phyloP scores from a whole-genome alignment of 1,139 yeast genomes.

The Hyphopichia fennica region DNA sequence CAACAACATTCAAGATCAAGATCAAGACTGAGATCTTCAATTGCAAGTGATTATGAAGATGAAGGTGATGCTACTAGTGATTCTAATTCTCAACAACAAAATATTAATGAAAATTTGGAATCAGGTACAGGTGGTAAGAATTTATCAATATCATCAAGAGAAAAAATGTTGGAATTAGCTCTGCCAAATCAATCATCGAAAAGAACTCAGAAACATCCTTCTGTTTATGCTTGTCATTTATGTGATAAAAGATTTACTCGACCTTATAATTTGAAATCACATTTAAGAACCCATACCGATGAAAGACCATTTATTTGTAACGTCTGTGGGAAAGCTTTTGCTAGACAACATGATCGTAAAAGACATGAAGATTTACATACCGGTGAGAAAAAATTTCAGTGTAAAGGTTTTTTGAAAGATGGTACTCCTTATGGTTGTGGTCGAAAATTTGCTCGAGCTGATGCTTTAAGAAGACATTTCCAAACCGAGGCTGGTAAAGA shows the following conservation, averaged over 20 bases:
- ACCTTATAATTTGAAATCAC: slow-evolving; percentile 90
- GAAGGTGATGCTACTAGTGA: slow-evolving; percentile 2
- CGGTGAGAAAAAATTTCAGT: slow-evolving; percentile 86
- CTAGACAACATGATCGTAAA: slow-evolving; percentile 91
- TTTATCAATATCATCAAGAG: slow-evolving; percentile 37
- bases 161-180: slow-evolving; percentile 65
- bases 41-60: slow-evolving; percentile 6
- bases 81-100: slow-evolving; percentile 11
- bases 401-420: slow-evolving; percentile 69
- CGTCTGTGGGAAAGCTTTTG: slow-evolving; percentile 91
- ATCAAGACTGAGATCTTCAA: slow-evolving; percentile 15
- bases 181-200: slow-evolving; percentile 49
- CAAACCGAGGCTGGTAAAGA: slow-evolving; percentile 89
- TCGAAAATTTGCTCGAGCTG: slow-evolving; percentile 90
- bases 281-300: slow-evolving; percentile 88
- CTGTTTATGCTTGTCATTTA: slow-evolving; percentile 76
- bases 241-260: slow-evolving; percentile 89
- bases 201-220: slow-evolving; percentile 72
- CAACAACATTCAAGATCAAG: slow-evolving; percentile 14
- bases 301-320: slow-evolving; percentile 88
- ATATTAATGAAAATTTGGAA: slow-evolving; percentile 13
- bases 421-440: slow-evolving; percentile 88
- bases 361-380: slow-evolving; percentile 92
- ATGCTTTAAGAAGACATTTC: slow-evolving; percentile 91
- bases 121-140: slow-evolving; percentile 4